Evolutionary conservation across 2,329 filamentous ascomycete genomes (phyloP).

Genomic region (Hymenoscyphus scutula): DNA sequence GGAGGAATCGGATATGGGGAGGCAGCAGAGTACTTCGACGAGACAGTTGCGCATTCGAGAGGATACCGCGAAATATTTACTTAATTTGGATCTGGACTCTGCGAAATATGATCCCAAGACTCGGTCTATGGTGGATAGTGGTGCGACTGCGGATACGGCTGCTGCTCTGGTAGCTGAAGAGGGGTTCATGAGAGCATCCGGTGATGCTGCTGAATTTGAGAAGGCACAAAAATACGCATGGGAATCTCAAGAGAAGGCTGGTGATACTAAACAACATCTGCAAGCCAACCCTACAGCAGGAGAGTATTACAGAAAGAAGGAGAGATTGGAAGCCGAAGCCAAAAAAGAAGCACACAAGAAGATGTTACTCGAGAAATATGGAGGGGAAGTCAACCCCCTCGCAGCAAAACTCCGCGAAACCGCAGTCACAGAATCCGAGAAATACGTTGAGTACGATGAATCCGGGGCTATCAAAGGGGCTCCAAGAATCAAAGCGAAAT

Average conservation of each 20-base stretch:
- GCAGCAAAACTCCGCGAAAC: constrained; percentile 63
- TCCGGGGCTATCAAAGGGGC: constrained; percentile 85
- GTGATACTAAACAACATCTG: constrained; percentile 78
- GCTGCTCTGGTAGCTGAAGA: constrained; percentile 87
- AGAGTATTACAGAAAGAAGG: constrained; percentile 78
- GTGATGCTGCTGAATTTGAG: constrained; percentile 91
- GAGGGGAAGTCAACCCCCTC: constrained; percentile 58
- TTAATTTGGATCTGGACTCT: constrained; percentile 93
- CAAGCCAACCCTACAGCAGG: constrained; percentile 96
- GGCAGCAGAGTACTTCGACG: constrained; percentile 86
- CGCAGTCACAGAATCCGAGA: constrained; percentile 76
- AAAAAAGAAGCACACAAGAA: constrained; percentile 68
- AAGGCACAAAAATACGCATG: constrained; percentile 86
- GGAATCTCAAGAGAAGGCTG: constrained; percentile 85
- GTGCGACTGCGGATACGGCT: constrained; percentile 75
- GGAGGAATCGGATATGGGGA: constrained; percentile 94
- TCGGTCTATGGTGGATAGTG: constrained; percentile 81
- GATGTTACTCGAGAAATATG: constrained; percentile 78
- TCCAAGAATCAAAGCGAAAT: constrained; percentile 71
- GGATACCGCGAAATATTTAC: constrained; percentile 93
- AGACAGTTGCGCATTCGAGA: constrained; percentile 88
- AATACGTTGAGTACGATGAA: constrained; percentile 93
- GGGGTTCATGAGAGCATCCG: constrained; percentile 83
- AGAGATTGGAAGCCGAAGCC: constrained; percentile 68
- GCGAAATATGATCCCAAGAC: constrained; percentile 98